Percentiles rank a stretch among this genome's conserved stretches.
phyloP scores from a whole-genome alignment of 108 stramenopile species.

The Cyclotella baltica region DNA sequence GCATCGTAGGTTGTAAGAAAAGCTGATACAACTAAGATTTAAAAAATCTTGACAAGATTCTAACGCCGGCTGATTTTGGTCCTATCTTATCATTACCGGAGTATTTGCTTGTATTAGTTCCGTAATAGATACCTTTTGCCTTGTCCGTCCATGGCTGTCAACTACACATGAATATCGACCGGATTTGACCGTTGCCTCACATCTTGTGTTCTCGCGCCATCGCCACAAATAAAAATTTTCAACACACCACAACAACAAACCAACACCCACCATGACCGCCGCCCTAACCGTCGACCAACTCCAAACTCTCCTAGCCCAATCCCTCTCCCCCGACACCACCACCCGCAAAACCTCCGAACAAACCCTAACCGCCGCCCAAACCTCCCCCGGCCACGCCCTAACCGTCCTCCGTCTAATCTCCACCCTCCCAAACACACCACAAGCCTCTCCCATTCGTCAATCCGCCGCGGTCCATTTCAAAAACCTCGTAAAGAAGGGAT shows the following conservation, averaged over 20 bases:
- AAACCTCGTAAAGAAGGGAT: constrained; percentile 95
- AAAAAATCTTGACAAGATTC: too few relatives aligned
- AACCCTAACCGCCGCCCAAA: constrained; percentile 57
- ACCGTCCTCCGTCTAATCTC: constrained; percentile 70
- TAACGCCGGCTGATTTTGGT: too few relatives aligned
- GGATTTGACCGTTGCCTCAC: not conserved
- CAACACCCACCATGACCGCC: constrained; percentile 3
- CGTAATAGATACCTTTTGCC: too few relatives aligned
- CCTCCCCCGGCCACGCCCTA: constrained; percentile 64
- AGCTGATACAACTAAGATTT: too few relatives aligned
- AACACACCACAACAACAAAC: not conserved
- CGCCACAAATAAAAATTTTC: not conserved
- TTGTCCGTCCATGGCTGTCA: too few relatives aligned
- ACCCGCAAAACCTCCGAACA: constrained; percentile 73
- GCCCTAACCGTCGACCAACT: constrained; percentile 40
- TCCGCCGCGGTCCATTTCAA: constrained; percentile 97
- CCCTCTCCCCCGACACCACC: constrained; percentile 69
- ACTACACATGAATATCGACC: too few relatives aligned
- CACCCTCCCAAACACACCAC: constrained; percentile 20
- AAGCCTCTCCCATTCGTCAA: constrained; percentile 69
- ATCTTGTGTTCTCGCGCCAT: constrained; percentile 1
- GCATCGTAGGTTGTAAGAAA: too few relatives aligned
- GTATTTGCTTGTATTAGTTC: too few relatives aligned
- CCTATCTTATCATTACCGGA: too few relatives aligned
- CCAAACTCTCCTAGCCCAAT: constrained; percentile 65